phyloP scores from a whole-genome alignment of 805 yeast genomes.

The Candida ficus region DNA sequence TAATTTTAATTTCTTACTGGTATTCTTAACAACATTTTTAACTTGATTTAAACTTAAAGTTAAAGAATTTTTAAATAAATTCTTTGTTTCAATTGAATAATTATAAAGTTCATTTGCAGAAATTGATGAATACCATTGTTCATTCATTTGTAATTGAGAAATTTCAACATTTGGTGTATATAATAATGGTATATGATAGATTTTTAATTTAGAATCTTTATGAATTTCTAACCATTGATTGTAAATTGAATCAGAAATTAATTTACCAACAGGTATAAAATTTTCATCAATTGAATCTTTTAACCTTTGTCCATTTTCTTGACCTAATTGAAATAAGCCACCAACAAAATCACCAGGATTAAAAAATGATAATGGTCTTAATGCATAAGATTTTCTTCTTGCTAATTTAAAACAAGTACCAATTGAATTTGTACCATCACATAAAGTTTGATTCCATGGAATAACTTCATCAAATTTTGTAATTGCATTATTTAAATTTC shows the following conservation, averaged over 20 bases:
- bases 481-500: neutral
- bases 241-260: constrained; percentile 11
- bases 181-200: constrained; percentile 15
- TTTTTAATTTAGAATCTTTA: constrained; percentile 3
- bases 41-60: constrained; percentile 3
- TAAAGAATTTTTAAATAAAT: constrained; percentile 3
- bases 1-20: constrained; percentile 7
- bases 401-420: constrained; percentile 40
- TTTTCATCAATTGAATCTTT: constrained; percentile 7
- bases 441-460: constrained; percentile 16
- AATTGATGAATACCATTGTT: constrained; percentile 9
- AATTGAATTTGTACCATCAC: constrained; percentile 2
- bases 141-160: neutral
- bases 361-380: constrained; percentile 34
- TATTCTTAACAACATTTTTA: constrained; percentile 8
- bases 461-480: constrained; percentile 2
- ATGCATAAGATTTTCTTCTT: constrained; percentile 41
- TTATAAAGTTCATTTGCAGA: constrained; percentile 14
- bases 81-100: constrained; percentile 6
- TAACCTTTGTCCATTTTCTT: constrained; percentile 16
- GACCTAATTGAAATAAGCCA: constrained; percentile 38
- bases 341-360: constrained; percentile 47
- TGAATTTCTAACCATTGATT: constrained; percentile 15
- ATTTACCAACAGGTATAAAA: constrained; percentile 10
- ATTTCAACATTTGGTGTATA: constrained; percentile 11